These are phyloP conservation scores for Larix kaempferi DNA, from an alignment of 75 land plant genomes.

Conservation along the genomic window DNA sequence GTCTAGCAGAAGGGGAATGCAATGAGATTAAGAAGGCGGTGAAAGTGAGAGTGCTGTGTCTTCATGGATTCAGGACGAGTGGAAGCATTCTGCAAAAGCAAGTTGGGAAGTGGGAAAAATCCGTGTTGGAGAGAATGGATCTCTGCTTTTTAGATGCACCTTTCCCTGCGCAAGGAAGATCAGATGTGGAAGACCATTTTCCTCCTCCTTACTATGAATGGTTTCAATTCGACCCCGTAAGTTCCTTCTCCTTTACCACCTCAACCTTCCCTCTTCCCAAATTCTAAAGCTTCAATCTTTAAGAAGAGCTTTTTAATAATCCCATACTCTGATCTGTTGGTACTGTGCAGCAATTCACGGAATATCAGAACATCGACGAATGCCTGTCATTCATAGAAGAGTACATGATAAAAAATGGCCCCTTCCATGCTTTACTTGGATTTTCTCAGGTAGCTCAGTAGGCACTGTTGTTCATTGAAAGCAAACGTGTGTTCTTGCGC, in stretches of 20 bases:
- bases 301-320: background rate
- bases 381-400: conserved; percentile 72
- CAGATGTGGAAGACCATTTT: conserved; percentile 87
- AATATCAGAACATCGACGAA: conserved; percentile 64
- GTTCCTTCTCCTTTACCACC: too few relatives aligned
- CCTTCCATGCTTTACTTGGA: conserved; percentile 86
- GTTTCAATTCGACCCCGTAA: conserved; percentile 38
- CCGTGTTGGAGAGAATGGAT: conserved; percentile 56
- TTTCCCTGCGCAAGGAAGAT: conserved; percentile 72
- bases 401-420: conserved; percentile 71
- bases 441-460: conserved; percentile 73
- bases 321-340: background rate
- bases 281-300: background rate
- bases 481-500: background rate
- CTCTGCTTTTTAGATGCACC: conserved; percentile 76
- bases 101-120: conserved; percentile 65
- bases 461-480: background rate
- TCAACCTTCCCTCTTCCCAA: background rate
- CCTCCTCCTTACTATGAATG: conserved; percentile 94
- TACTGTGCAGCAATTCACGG: conserved; percentile 52
- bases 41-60: conserved; percentile 68
- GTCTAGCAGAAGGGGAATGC: too few relatives aligned
- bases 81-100: conserved; percentile 72
- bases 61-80: conserved; percentile 97
- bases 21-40: conserved; percentile 1